These are phyloP conservation scores for Ambrosia trifida DNA, from an alignment of 129 eudicot species.

Conservation along the genomic window DNA sequence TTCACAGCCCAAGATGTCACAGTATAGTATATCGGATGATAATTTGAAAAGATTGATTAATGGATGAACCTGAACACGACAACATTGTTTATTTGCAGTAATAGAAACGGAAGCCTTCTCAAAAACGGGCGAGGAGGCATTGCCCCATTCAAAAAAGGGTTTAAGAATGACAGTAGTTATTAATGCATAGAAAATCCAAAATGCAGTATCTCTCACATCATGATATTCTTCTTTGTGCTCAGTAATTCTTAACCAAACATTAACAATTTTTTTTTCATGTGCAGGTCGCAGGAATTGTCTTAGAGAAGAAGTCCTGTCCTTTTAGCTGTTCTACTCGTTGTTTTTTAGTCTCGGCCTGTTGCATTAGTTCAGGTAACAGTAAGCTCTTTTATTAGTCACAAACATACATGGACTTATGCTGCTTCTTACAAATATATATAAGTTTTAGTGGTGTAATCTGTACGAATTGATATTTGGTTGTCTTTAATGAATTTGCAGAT, in stretches of 20 bases:
- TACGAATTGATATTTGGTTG: conserved; percentile 1
- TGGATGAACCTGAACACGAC: too few species aligned
- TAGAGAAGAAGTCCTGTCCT: conserved; percentile 79
- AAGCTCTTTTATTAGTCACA: conserved; percentile 2
- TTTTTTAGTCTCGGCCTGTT: conserved; percentile 95
- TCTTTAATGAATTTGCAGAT: conserved; percentile 47
- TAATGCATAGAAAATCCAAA: conserved; percentile 2
- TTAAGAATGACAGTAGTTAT: conserved; percentile 7
- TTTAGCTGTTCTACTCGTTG: conserved; percentile 85
- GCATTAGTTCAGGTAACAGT: conserved; percentile 80
- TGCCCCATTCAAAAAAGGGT: too few species aligned
- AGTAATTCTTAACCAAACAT: conserved; percentile 9
- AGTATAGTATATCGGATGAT: too few species aligned
- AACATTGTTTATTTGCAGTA: too few species aligned
- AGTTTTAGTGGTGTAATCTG: neutral
- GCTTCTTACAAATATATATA: neutral
- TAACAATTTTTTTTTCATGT: neutral
- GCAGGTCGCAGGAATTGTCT: conserved; percentile 77
- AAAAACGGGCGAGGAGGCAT: too few species aligned
- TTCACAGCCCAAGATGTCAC: too few species aligned
- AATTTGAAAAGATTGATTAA: too few species aligned
- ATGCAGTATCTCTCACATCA: conserved; percentile 4
- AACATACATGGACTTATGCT: conserved; percentile 2
- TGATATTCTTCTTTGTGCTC: conserved; percentile 5
- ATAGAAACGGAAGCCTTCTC: too few species aligned